Percentiles rank a stretch among this genome's conserved stretches.
Evolutionary conservation across 108 stramenopile species (phyloP).

Genomic region (Epithemia pelagica): DNA sequence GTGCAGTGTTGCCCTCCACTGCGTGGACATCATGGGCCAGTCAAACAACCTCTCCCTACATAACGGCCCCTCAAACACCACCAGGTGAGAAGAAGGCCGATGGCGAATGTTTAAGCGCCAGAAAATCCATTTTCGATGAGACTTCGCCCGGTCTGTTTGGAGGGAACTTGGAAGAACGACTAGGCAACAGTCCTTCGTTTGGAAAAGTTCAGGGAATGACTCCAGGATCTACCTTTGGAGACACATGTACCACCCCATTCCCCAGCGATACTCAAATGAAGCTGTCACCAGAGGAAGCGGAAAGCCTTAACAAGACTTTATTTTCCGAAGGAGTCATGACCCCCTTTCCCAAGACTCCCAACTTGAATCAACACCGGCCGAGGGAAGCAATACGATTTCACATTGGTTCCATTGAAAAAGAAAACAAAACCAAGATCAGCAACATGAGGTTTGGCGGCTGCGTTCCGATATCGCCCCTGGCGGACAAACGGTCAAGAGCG

Average conservation of each 20-base stretch:
- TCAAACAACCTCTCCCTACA: background rate
- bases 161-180: constrained; percentile 5
- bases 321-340: constrained; percentile 29
- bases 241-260: constrained; percentile 30
- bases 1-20: background rate
- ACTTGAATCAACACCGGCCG: constrained; percentile 2
- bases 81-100: background rate
- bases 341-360: constrained; percentile 22
- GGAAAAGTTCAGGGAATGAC: constrained; percentile 40
- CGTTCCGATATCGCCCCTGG: constrained; percentile 12
- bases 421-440: background rate
- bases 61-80: background rate
- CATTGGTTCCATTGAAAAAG: background rate
- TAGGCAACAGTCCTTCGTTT: constrained; percentile 15
- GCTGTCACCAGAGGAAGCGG: constrained; percentile 30
- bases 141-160: constrained; percentile 12
- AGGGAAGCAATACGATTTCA: background rate
- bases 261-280: constrained; percentile 13
- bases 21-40: background rate
- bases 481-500: background rate
- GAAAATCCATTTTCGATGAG: constrained; percentile 30
- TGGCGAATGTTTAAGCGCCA: background rate
- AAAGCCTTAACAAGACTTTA: constrained; percentile 37
- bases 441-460: constrained; percentile 12
- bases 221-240: constrained; percentile 29